Evolutionary conservation across 805 yeast species (phyloP).

Genomic region (Yarrowia sp.): DNA sequence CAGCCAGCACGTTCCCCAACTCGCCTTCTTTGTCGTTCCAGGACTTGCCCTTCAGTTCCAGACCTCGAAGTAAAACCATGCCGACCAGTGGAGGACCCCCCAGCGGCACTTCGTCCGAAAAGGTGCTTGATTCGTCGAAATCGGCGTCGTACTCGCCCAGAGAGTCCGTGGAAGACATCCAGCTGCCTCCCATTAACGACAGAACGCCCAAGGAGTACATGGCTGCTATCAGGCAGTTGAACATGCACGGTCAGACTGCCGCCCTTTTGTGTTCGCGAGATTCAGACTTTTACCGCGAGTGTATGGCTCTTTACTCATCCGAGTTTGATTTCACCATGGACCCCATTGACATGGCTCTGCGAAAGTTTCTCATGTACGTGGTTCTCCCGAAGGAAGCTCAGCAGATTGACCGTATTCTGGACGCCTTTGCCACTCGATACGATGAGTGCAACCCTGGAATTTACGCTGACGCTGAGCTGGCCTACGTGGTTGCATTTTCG

Average conservation of each 20-base stretch:
- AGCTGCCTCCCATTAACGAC: conserved; percentile 22
- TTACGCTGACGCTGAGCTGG: conserved; percentile 57
- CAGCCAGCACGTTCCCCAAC: not conserved
- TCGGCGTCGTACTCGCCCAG: conserved; percentile 32
- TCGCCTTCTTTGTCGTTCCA: conserved; percentile 29
- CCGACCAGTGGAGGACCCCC: conserved; percentile 9
- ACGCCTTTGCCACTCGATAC: conserved; percentile 63
- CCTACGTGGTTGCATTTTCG: conserved; percentile 69
- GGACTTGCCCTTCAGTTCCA: conserved; percentile 16
- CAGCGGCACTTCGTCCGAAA: not conserved
- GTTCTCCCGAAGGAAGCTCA: conserved; percentile 76
- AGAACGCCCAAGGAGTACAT: conserved; percentile 28
- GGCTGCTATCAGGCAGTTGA: conserved; percentile 44
- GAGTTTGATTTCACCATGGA: conserved; percentile 59
- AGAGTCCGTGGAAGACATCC: conserved; percentile 29
- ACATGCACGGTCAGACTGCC: conserved; percentile 43
- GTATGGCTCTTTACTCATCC: conserved; percentile 48
- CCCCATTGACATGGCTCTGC: conserved; percentile 70
- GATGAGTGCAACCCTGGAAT: conserved; percentile 54
- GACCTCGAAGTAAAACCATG: conserved; percentile 33
- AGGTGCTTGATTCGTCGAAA: conserved; percentile 30
- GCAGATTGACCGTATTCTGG: conserved; percentile 73
- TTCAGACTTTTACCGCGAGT: conserved; percentile 45
- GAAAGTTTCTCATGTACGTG: conserved; percentile 63
- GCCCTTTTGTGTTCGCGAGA: conserved; percentile 50